Conservation (phyloP, 345 rosid genomes). For the Cardamine chenopodiifolia region DNA sequence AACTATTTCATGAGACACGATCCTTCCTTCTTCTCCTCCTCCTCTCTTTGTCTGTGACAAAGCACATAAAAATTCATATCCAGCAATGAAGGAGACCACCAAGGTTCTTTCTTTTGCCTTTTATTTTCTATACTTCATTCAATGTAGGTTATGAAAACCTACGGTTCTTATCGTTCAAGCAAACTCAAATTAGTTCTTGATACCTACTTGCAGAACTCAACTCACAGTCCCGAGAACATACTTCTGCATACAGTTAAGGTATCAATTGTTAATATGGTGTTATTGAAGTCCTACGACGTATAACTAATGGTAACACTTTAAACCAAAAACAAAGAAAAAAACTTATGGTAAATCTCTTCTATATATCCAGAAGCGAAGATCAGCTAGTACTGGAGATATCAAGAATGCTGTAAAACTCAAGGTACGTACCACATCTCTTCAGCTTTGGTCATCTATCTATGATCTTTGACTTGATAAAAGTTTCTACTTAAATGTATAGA, state of each 20-base stretch:
- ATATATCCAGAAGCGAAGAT: constrained; percentile 24
- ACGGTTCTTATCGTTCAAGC: not conserved
- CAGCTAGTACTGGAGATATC: constrained; percentile 13
- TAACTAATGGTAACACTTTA: too few species aligned
- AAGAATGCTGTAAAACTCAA: constrained; percentile 10
- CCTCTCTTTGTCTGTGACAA: not conserved
- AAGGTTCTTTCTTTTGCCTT: constrained; percentile 11
- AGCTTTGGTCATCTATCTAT: not conserved
- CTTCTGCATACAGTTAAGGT: constrained; percentile 31
- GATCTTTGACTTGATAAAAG: not conserved
- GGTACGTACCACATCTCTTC: constrained; percentile 4
- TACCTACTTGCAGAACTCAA: constrained; percentile 17
- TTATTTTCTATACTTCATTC: not conserved
- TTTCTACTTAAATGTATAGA: not conserved
- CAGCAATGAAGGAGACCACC: constrained; percentile 21
- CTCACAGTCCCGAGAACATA: constrained; percentile 17
- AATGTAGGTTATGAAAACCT: not conserved
- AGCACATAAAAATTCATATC: not conserved
- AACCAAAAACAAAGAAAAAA: too few species aligned
- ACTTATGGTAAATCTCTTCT: not conserved
- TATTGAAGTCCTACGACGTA: not conserved
- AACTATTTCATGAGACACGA: not conserved
- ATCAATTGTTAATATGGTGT: not conserved
- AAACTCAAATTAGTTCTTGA: not conserved
- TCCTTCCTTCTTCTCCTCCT: not conserved